Base-by-base conservation (phyloP, 2,329 filamentous ascomycete species). In the Graphilbum ipis-grandicollis region DNA sequence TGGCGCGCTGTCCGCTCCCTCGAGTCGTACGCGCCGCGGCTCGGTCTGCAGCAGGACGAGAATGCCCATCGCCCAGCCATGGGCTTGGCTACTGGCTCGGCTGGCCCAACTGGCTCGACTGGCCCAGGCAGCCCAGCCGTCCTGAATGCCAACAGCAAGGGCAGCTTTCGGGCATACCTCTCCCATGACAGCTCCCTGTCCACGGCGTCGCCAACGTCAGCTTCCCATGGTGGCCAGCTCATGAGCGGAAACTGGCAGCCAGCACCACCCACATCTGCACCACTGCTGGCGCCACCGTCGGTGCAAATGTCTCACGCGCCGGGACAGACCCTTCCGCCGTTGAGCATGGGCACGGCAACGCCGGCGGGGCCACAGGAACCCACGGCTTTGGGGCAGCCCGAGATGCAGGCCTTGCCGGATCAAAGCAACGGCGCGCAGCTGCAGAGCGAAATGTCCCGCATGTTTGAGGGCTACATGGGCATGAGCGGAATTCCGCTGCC, bases 1-100 rank as follows among this genome's bases (percentile, higher is more conserved):
- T 86, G 80, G 80, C 68, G 70, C 43, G 82, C 75, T 0, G 73
- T 84, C 36, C 66, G 67, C 28, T 71, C 74, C 0, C 65, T 86
- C 28, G 81, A 80, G 46, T 72, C 80, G 41, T 72, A 82, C 7
- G 79, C 75, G 0, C 76, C 77, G 1, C 68, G 73, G 17, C 66
- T 85, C 1, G 79, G 79, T 0, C 61, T 79, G 17, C 55, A 59
- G n/a, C 59, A 57, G 35, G 59, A 57, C 29, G 56, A 66, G 8
- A 65, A 71, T 41, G 56, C 65, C 0, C 66, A 69, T 42, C 65
- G 60, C 10, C 62, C 55, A 9, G 66, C 65, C 28, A 14, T n/a
- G 8, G 9, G 28, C 9, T 71, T 71, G 66, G 65, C 68, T 34
- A 67, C 65, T 1, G n/a, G n/a, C n/a, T n/a, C n/a, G n/a, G n/a